Evolutionary conservation across 164 flowering plant species (phyloP).

Genomic region (grape (Vitis vinifera)): DNA sequence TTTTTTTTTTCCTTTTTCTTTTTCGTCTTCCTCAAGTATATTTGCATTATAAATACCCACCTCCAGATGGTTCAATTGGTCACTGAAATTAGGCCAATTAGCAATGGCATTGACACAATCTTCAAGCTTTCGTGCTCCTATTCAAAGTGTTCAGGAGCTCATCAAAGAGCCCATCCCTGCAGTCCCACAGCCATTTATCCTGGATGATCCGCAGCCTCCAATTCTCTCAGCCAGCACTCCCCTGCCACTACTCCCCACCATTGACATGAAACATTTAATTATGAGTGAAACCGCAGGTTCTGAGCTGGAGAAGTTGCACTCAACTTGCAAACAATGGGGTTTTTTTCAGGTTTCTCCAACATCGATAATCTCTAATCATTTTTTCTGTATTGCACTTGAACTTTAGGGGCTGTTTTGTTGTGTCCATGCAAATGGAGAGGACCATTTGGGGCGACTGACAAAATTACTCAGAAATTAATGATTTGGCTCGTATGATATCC

Average conservation of each 20-base stretch:
- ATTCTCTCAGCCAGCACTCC: background rate
- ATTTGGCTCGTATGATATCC: too few species aligned
- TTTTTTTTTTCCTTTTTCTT: too few species aligned
- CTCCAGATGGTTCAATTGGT: too few species aligned
- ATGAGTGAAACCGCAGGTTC: background rate
- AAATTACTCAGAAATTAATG: too few species aligned
- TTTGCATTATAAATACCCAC: too few species aligned
- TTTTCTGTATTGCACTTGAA: too few species aligned
- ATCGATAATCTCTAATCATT: background rate
- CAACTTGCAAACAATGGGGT: conserved; percentile 36
- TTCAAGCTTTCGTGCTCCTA: background rate
- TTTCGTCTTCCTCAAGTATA: too few species aligned
- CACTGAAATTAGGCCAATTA: too few species aligned
- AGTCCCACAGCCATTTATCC: conserved; percentile 9
- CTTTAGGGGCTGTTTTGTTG: too few species aligned
- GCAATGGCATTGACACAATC: conserved; percentile 5
- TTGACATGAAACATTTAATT: conserved; percentile 21
- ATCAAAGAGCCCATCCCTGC: conserved; percentile 8
- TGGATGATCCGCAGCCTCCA: conserved; percentile 4
- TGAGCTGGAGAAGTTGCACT: conserved; percentile 38
- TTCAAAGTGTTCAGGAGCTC: conserved; percentile 24
- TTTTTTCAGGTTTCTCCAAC: conserved; percentile 37
- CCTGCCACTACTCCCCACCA: conserved; percentile 13
- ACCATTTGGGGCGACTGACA: too few species aligned
- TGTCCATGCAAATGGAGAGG: too few species aligned